Percentiles rank a stretch among this genome's conserved stretches.
These are phyloP conservation scores for Colletotrichum gigasporum DNA, from an alignment of 2,329 filamentous ascomycete species.

Conservation along the genomic window DNA sequence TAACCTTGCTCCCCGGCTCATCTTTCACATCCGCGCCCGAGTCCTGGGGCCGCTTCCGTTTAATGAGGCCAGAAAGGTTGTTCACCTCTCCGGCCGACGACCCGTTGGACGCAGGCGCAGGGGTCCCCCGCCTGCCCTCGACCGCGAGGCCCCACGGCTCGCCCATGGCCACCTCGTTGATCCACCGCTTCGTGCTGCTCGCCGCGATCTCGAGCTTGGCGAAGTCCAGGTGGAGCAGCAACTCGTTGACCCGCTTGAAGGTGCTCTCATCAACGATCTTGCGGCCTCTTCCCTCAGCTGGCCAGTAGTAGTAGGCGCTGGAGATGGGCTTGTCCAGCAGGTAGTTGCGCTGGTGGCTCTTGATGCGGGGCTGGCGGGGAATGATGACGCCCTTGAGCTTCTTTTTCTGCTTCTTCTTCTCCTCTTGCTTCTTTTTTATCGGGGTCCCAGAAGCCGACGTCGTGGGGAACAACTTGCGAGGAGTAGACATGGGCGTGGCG, in stretches of 20 bases:
- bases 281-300: slow-evolving; percentile 67
- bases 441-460: neutral
- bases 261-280: slow-evolving; percentile 69
- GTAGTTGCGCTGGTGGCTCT: slow-evolving; percentile 64
- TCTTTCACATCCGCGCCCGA: slow-evolving; percentile 18
- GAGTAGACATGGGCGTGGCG: slow-evolving; percentile 43
- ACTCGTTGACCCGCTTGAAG: slow-evolving; percentile 74
- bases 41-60: slow-evolving; percentile 51
- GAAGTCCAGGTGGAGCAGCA: slow-evolving; percentile 80
- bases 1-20: slow-evolving; percentile 41
- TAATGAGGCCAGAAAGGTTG: slow-evolving; percentile 59
- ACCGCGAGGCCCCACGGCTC: slow-evolving; percentile 62
- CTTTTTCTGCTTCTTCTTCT: slow-evolving; percentile 56
- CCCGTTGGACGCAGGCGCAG: slow-evolving; percentile 21
- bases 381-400: slow-evolving; percentile 68
- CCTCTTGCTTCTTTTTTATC: slow-evolving; percentile 44
- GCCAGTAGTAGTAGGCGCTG: slow-evolving; percentile 75
- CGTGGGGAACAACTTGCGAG: slow-evolving; percentile 42
- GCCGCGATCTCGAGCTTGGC: slow-evolving; percentile 69
- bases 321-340: slow-evolving; percentile 58
- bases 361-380: slow-evolving; percentile 71
- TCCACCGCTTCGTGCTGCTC: slow-evolving; percentile 75
- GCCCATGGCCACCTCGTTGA: slow-evolving; percentile 69
- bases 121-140: slow-evolving; percentile 50
- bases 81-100: slow-evolving; percentile 45